phyloP scores from a whole-genome alignment of 805 yeast species.

The Myxozyma monticola region DNA sequence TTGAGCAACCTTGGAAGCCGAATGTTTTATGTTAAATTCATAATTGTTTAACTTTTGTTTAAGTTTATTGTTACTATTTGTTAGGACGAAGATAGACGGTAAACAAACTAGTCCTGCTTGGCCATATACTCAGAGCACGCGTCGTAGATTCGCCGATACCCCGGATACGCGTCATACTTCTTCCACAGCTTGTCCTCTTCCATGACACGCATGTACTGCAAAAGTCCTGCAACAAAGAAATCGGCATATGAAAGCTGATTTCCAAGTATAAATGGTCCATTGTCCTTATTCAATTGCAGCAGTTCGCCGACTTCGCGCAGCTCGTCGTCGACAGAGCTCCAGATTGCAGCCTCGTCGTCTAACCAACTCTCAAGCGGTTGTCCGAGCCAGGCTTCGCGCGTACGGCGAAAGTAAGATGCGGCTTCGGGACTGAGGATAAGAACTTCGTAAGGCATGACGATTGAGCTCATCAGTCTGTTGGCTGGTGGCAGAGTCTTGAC shows the following conservation, averaged over 20 bases:
- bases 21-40: too few species aligned
- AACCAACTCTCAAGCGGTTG: neutral
- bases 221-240: slow-evolving; percentile 2
- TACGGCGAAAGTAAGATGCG: slow-evolving; percentile 1
- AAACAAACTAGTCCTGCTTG: slow-evolving; percentile 5
- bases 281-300: neutral
- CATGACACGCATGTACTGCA: neutral
- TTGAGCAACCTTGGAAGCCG: too few species aligned
- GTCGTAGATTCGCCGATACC: slow-evolving; percentile 2
- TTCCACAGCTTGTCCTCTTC: neutral
- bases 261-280: slow-evolving; percentile 4
- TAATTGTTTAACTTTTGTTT: too few species aligned
- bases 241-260: slow-evolving; percentile 1
- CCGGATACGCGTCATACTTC: slow-evolving; percentile 1
- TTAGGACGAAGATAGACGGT: too few species aligned
- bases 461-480: neutral
- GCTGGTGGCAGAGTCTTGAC: neutral
- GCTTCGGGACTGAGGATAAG: neutral
- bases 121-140: slow-evolving; percentile 2
- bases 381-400: slow-evolving; percentile 8
- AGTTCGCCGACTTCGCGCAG: neutral
- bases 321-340: neutral
- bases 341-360: neutral
- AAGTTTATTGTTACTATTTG: too few species aligned
- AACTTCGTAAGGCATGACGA: slow-evolving; percentile 1